Percentiles rank a stretch among this genome's conserved stretches.
phyloP scores from a whole-genome alignment of 148 eudicot genomes.

The Vaccinium darrowii region DNA sequence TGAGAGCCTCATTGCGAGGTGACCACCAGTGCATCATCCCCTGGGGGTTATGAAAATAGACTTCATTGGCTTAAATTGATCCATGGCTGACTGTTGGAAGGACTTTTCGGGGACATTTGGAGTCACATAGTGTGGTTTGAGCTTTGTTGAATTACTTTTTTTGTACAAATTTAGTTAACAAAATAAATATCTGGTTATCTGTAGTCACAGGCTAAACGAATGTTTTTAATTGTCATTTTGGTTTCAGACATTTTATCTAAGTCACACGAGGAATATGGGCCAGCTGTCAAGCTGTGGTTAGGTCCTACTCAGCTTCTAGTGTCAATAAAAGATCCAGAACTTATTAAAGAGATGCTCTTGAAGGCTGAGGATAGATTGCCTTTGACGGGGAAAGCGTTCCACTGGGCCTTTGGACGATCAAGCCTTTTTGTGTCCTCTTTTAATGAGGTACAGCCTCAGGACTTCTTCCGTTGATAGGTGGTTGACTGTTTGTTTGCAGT shows the following conservation, averaged over 20 bases:
- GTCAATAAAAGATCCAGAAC: constrained; percentile 42
- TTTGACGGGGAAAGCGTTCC: constrained; percentile 48
- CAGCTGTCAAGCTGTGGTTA: constrained; percentile 49
- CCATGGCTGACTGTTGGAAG: background rate
- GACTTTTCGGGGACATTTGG: background rate
- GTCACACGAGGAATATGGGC: constrained; percentile 48
- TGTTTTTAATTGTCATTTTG: constrained; percentile 8
- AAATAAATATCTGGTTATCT: background rate
- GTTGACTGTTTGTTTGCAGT: background rate
- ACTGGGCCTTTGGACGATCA: constrained; percentile 48
- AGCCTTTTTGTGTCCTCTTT: constrained; percentile 55
- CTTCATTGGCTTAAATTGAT: background rate
- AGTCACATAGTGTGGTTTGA: background rate
- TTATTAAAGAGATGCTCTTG: constrained; percentile 42
- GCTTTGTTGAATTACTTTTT: background rate
- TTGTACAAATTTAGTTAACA: background rate
- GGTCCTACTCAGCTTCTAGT: constrained; percentile 55
- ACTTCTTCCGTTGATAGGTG: no score
- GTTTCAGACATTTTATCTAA: constrained; percentile 42
- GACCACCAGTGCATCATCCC: background rate
- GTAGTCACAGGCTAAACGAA: background rate
- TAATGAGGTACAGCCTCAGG: constrained; percentile 29
- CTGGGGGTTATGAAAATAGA: background rate
- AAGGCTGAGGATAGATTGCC: constrained; percentile 59
- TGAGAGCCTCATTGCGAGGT: background rate